Conservation (phyloP, 2,329 filamentous ascomycete genomes). For the Zarea fungicola region DNA sequence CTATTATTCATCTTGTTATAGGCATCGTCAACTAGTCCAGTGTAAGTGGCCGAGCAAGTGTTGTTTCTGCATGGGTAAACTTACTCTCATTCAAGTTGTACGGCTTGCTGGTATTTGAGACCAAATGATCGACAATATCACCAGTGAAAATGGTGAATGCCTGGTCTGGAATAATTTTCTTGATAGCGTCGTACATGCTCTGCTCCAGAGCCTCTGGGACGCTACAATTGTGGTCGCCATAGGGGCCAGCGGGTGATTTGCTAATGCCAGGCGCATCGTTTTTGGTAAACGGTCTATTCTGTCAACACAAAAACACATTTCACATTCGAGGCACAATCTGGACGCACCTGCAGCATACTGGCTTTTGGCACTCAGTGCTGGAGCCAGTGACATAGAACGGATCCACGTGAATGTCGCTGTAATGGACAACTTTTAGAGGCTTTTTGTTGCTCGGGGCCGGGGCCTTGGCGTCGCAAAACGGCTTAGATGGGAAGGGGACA, state of each 20-base stretch:
- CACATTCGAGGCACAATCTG: neutral
- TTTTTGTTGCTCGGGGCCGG: constrained; percentile 37
- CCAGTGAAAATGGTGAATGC: constrained; percentile 54
- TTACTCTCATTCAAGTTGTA: constrained; percentile 29
- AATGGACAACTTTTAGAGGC: constrained; percentile 52
- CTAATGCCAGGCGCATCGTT: constrained; percentile 42
- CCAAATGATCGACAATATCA: constrained; percentile 50
- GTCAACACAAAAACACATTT: neutral
- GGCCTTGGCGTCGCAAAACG: constrained; percentile 29
- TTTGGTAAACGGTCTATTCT: constrained; percentile 37
- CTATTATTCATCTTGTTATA: constrained; percentile 41
- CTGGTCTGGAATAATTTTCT: constrained; percentile 38
- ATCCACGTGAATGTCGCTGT: constrained; percentile 58
- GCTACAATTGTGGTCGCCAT: constrained; percentile 51
- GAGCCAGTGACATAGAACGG: constrained; percentile 48
- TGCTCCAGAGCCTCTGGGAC: constrained; percentile 44
- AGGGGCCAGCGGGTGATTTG: constrained; percentile 43
- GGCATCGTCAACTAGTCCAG: constrained; percentile 34
- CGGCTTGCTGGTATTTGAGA: constrained; percentile 40
- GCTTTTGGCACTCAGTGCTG: constrained; percentile 51
- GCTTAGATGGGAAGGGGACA: constrained; percentile 39
- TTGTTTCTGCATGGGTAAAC: neutral
- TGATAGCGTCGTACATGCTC: constrained; percentile 51
- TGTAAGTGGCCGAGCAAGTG: constrained; percentile 16
- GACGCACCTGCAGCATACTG: constrained; percentile 51